Evolutionary conservation across 176 grass and related monocot species (phyloP).

Genomic region (Metroxylon sagu): DNA sequence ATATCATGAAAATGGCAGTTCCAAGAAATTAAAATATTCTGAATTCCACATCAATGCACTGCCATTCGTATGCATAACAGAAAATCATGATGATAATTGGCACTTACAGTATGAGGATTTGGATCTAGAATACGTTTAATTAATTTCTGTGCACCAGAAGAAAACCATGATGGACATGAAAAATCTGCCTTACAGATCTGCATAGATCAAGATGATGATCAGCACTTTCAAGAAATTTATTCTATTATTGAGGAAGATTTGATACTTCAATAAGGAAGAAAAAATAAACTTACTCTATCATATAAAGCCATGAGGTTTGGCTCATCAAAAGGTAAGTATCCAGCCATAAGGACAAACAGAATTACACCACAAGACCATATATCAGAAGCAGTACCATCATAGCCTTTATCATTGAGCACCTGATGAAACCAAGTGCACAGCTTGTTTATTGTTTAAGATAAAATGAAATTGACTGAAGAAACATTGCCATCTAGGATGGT

Average conservation of each 20-base stretch:
- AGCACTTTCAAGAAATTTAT: background rate
- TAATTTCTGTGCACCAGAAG: slow-evolving; percentile 59
- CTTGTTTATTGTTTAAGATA: no score
- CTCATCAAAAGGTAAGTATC: slow-evolving; percentile 93
- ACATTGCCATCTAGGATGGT: no score
- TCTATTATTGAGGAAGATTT: slow-evolving; percentile 14
- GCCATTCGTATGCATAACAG: background rate
- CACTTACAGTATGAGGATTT: slow-evolving; percentile 72
- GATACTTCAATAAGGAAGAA: background rate
- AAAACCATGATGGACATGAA: slow-evolving; percentile 62
- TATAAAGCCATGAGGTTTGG: slow-evolving; percentile 52
- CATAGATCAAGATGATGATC: slow-evolving; percentile 11
- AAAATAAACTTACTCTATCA: slow-evolving; percentile 46
- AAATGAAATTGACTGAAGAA: no score
- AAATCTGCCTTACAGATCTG: slow-evolving; percentile 71
- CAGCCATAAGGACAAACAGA: slow-evolving; percentile 94
- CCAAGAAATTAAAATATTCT: no score
- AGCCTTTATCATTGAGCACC: slow-evolving; percentile 96
- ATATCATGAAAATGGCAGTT: no score
- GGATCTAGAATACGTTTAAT: slow-evolving; percentile 87
- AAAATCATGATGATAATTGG: background rate
- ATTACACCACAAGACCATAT: slow-evolving; percentile 96
- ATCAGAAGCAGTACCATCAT: slow-evolving; percentile 82
- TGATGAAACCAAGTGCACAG: slow-evolving; percentile 17
- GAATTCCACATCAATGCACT: background rate